Conservation (phyloP, 371 early-diverging fungal species). For the Circinella minor region DNA sequence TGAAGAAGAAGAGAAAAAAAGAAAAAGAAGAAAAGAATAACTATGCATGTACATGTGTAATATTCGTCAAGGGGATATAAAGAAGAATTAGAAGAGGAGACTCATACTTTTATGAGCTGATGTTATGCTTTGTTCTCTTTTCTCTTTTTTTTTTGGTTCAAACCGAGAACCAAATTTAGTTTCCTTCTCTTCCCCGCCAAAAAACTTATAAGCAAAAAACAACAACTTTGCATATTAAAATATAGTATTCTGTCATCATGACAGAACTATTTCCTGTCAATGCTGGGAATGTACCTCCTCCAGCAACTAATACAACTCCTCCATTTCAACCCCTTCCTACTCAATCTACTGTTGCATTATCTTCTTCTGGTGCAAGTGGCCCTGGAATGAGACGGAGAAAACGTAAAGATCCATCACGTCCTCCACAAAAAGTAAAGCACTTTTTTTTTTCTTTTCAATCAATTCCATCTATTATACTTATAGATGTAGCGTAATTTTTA, state of each 20-base stretch:
- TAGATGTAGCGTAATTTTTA: too few species aligned
- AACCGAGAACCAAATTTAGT: not conserved
- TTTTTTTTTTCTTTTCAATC: not conserved
- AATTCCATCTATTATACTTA: not conserved
- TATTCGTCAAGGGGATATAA: too few species aligned
- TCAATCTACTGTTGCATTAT: slow-evolving; percentile 10
- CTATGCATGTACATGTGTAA: too few species aligned
- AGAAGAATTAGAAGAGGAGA: too few species aligned
- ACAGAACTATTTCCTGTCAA: slow-evolving; percentile 51
- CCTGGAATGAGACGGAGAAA: slow-evolving; percentile 22
- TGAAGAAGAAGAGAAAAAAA: too few species aligned
- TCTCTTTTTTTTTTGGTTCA: too few species aligned
- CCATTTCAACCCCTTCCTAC: slow-evolving; percentile 27
- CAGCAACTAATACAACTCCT: slow-evolving; percentile 34
- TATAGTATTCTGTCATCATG: slow-evolving; percentile 24
- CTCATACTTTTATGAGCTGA: too few species aligned
- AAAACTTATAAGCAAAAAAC: not conserved
- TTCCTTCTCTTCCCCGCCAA: not conserved
- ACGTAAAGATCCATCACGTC: slow-evolving; percentile 31
- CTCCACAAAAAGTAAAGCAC: slow-evolving; percentile 27
- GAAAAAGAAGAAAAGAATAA: too few species aligned
- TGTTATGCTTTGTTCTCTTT: too few species aligned
- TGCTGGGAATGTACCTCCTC: slow-evolving; percentile 51
- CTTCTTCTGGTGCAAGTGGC: slow-evolving; percentile 8
- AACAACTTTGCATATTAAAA: not conserved